phyloP scores from a whole-genome alignment of 176 grass and related monocot species.

The Oropetium thomaeum region DNA sequence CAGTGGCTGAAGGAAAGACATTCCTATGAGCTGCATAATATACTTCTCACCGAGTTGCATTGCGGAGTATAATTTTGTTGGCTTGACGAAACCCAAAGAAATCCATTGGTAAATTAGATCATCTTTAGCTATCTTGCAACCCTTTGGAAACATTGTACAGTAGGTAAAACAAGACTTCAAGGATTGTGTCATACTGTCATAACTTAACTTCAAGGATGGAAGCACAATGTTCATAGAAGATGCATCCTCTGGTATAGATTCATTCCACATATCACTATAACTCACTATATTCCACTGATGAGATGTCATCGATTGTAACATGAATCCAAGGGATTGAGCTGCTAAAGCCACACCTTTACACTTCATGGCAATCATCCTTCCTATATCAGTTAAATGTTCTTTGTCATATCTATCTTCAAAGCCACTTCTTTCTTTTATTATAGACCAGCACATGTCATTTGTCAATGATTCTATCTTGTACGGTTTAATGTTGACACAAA shows the following conservation, averaged over 20 bases:
- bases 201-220: not conserved
- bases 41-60: not conserved
- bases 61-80: not conserved
- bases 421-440: conserved; percentile 2
- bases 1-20: conserved; percentile 9
- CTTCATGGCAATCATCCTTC: not conserved
- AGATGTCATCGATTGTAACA: not conserved
- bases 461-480: not conserved
- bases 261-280: not conserved
- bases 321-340: not conserved
- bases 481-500: not conserved
- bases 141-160: conserved; percentile 19
- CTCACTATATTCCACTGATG: not conserved
- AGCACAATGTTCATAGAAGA: not conserved
- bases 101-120: conserved; percentile 26
- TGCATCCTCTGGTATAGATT: not conserved
- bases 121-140: conserved; percentile 13
- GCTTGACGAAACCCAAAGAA: conserved; percentile 13
- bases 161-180: not conserved
- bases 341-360: not conserved
- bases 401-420: not conserved
- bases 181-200: not conserved
- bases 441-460: not conserved
- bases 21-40: not conserved
- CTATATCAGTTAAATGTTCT: not conserved